phyloP scores from a whole-genome alignment of 768 basidiomycete species.

The Lactarius hengduanensis region DNA sequence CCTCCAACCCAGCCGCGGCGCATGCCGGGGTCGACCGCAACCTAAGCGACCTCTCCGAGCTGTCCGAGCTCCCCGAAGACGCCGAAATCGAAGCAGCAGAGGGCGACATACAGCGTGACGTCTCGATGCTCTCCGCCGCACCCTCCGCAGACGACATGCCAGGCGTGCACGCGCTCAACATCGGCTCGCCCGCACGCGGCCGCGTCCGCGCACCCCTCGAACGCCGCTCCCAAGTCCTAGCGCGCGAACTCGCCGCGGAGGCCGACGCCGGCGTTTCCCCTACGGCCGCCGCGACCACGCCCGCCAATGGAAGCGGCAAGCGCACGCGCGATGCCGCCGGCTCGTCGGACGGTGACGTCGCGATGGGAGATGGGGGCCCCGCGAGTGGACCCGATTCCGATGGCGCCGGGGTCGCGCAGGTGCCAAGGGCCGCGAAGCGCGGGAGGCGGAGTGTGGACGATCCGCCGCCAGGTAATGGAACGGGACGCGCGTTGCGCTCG shows the following conservation, averaged over 20 bases:
- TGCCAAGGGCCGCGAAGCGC: slow-evolving; percentile 7
- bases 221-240: slow-evolving; percentile 26
- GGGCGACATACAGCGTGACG: slow-evolving; percentile 1
- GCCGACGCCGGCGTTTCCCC: not conserved
- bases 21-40: not conserved
- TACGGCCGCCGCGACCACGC: not conserved
- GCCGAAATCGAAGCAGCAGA: not conserved
- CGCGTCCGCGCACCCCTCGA: slow-evolving; percentile 17
- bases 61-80: slow-evolving; percentile 15
- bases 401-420: not conserved
- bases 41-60: slow-evolving; percentile 19
- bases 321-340: not conserved
- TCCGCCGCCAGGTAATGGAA: not conserved
- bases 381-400: slow-evolving; percentile 3
- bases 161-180: slow-evolving; percentile 14
- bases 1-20: not conserved
- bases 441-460: not conserved
- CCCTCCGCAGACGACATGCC: slow-evolving; percentile 19
- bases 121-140: slow-evolving; percentile 24
- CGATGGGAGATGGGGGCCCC: slow-evolving; percentile 11
- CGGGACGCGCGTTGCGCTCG: slow-evolving; percentile 15
- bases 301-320: not conserved
- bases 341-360: slow-evolving; percentile 6
- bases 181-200: not conserved
- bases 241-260: slow-evolving; percentile 22